Evolutionary conservation across 805 yeast genomes (phyloP), one percentile per base, ranked within the genome.

Genomic region (Starmerella cellae): DNA sequence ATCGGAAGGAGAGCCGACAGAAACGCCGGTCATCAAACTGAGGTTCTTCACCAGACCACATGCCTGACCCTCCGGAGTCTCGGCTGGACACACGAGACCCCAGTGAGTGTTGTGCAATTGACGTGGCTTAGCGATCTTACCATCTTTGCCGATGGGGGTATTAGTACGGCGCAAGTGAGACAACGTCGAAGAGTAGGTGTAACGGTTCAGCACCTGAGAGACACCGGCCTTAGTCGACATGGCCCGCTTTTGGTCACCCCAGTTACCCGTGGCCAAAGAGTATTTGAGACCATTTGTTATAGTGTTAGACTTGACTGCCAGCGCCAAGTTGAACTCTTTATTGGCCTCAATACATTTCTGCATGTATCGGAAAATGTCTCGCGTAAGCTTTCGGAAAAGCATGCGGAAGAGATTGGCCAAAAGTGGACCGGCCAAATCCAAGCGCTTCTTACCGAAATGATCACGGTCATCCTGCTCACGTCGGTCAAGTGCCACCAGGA

Each of bases 171-270:
- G 79, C 67, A 91, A 79, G 70, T 91, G 99, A 43, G 98, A 91
- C 58, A 91, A 70, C 2, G 99, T 91, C n/a, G 98, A 91, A 2
- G 97, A 84, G 63, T 91, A 91, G 5, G 99, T 91, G 66, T 91
- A 91, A 68, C 99, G 77, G 64, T 91, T 91, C 64, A 91, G 73
- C 52, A 91, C 98, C 70, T 91, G 98, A 22, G 97, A 88, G 37
- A 93, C 99, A 74, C 99, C 99, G 5, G 98, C 99, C 63, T 95
- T 79, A 17, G 96, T 79, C 48, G 91, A 78, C 98, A 91, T 91
- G 13, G 97, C 96, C 64, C 91, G 91, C 78, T 87, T 88, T 63
- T 91, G 99, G 65, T 91, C 99, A 69, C 99, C 98, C 99, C 99
- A 91, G 68, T 91, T 91, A 71, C 99, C 99, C 14, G 99, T 91